Conservation (phyloP, 148 eudicot genomes). For the Vaccinium corymbosum region DNA sequence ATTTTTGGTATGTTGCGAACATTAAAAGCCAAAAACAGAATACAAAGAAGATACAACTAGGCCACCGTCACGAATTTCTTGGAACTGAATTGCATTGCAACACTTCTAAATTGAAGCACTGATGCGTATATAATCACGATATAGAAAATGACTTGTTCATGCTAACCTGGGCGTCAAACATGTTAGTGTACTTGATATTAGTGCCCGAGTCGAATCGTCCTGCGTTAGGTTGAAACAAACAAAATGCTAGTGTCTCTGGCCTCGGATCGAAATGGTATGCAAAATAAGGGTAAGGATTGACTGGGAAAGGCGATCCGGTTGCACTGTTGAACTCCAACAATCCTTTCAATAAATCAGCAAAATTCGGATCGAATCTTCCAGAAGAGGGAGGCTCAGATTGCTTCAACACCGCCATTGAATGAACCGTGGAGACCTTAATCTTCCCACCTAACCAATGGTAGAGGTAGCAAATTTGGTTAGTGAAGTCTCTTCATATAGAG, state of each 20-base stretch:
- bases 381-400: slow-evolving; percentile 85
- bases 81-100: not conserved
- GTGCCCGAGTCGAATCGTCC: slow-evolving; percentile 70
- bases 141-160: too few species aligned
- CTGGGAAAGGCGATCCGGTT: slow-evolving; percentile 68
- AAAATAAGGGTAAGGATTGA: slow-evolving; percentile 90
- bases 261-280: slow-evolving; percentile 80
- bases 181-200: slow-evolving; percentile 80
- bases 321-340: slow-evolving; percentile 51
- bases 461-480: slow-evolving; percentile 15
- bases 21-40: too few species aligned
- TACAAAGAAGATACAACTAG: too few species aligned
- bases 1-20: too few species aligned
- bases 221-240: slow-evolving; percentile 74
- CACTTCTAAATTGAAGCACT: not conserved
- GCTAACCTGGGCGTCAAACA: slow-evolving; percentile 84
- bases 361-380: slow-evolving; percentile 51
- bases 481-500: not conserved
- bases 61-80: too few species aligned
- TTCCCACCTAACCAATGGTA: slow-evolving; percentile 46
- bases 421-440: slow-evolving; percentile 82
- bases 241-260: slow-evolving; percentile 66
- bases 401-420: slow-evolving; percentile 67
- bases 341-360: slow-evolving; percentile 47
- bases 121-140: too few species aligned